Evolutionary conservation across 2,329 filamentous ascomycete genomes (phyloP), one percentile per base, ranked within the genome.

Genomic region (Ceratocystis eucalypticola): DNA sequence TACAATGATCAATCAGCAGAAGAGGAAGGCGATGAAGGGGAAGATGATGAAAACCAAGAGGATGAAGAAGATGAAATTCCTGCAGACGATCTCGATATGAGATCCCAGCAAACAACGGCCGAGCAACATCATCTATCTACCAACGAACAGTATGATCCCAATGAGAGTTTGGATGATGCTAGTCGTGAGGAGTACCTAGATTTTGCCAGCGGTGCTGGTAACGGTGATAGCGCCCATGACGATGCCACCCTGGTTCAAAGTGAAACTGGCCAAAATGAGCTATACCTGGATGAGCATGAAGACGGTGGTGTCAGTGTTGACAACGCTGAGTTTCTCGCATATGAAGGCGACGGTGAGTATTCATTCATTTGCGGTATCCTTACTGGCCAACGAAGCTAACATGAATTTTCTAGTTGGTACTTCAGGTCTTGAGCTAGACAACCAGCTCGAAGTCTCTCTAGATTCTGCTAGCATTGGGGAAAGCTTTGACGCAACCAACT

Each of bases 111-210:
- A n/a, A 67, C 69, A 20, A 64, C 66, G 15, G 62, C 67, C 25
- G 65, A 69, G 17, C 69, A 71, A 69, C 70, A 30, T 68, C 70
- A 30, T 68, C 57, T 71, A 72, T 30, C 73, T 22, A 75, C 74
- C 17, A 71, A 73, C 33, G 75, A 74, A 4, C 69, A 75, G 44
- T 70, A 72, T 62, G 75, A 72, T 57, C 73, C 15, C 20, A 20
- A 74, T 45, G 74, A 72, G 46, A 73, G 74, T 41, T 44, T 64
- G 7, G 44, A 65, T 20, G 62, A 37, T n/a, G 45, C 53, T 25
- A 61, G 64, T 20, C 66, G 62, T 28, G 66, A 67, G 25, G 66
- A 67, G 45, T 67, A 67, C 45, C 66, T 67, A 20, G 66, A 67
- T 55, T 63, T 67, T 44, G 62, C 71, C 69, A 28, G 70, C 70